phyloP scores from a whole-genome alignment of 768 basidiomycete genomes.

The Trametes cinnabarina region DNA sequence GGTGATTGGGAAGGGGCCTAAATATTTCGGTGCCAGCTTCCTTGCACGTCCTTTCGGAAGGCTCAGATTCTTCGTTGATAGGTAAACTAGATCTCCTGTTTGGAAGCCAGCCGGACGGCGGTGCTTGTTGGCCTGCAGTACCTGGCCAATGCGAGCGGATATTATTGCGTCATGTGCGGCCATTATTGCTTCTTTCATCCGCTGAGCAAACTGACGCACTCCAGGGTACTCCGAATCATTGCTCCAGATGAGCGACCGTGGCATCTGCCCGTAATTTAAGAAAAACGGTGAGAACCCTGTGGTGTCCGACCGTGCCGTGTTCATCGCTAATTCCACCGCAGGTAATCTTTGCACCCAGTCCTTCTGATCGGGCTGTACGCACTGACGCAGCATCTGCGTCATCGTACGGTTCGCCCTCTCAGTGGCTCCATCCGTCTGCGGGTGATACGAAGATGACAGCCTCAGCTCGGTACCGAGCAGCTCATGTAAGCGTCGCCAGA shows the following conservation, averaged over 20 bases:
- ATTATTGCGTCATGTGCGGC: constrained; percentile 40
- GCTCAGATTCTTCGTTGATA: too few relatives aligned
- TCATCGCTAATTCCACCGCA: constrained; percentile 24
- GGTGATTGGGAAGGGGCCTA: too few relatives aligned
- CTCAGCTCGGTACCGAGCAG: constrained; percentile 29
- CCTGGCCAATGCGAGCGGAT: constrained; percentile 28
- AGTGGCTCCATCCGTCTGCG: constrained; percentile 41
- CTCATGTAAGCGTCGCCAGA: constrained; percentile 38
- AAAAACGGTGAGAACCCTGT: constrained; percentile 39
- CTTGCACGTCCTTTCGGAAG: too few relatives aligned
- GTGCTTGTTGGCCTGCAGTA: constrained; percentile 28
- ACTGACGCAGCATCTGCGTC: constrained; percentile 30
- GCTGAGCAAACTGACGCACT: constrained; percentile 25
- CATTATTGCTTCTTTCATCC: constrained; percentile 25
- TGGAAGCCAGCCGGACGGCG: too few relatives aligned
- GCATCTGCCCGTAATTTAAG: constrained; percentile 25
- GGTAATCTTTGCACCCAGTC: constrained; percentile 34
- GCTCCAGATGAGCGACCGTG: not conserved
- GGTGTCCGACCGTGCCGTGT: constrained; percentile 32
- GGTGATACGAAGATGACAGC: constrained; percentile 44
- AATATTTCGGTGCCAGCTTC: too few relatives aligned
- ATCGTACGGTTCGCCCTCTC: constrained; percentile 36
- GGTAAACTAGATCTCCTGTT: too few relatives aligned
- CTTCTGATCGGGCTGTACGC: constrained; percentile 30
- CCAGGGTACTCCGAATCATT: constrained; percentile 16